Evolutionary conservation across 169 alveolate species (phyloP), one percentile per base, ranked within the genome.

Genomic region (Plasmodium billcollinsi): DNA sequence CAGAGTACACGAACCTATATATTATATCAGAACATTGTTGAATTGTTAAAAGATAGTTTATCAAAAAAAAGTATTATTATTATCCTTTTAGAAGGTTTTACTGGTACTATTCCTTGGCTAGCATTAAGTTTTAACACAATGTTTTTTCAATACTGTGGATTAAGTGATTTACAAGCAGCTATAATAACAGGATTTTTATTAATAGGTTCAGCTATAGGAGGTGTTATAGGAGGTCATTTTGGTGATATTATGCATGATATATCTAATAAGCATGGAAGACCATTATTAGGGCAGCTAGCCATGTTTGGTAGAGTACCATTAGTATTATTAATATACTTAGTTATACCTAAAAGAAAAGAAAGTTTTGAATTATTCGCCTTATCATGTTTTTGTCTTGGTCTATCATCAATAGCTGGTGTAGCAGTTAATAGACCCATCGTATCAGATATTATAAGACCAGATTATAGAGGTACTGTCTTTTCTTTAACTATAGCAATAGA

Each of bases 81-180:
- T 24, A 88, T 78, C 12, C 58, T 88, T 69, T n/a, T 92, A 54
- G 96, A 96, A 94, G 97, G 97, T 5, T 78, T 96, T 85, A 88
- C 96, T 15, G 97, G 98, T n/a, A 96, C 98, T 20, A 96, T 96
- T 24, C 98, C 98, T 15, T 96, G 97, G 97, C 73, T 96, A 63
- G 97, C 98, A 29, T 92, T 96, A 67, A 92, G 96, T 56, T 97
- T 96, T 91, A 96, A 96, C 88, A 95, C 97, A 11, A 93, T 96
- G 97, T 95, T 92, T 91, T 89, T 96, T 66, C 98, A 97, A 89
- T 97, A 97, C 88, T 92, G 97, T 74, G 98, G 97, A 33, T 90
- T 97, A 76, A 63, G 96, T 39, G 97, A 96, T 85, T 74, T 93
- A 61, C 92, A 90, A 88, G 97, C 98, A 9, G 98, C 97, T 20